phyloP scores from a whole-genome alignment of 768 basidiomycete species.

The Tulasnella sp. region DNA sequence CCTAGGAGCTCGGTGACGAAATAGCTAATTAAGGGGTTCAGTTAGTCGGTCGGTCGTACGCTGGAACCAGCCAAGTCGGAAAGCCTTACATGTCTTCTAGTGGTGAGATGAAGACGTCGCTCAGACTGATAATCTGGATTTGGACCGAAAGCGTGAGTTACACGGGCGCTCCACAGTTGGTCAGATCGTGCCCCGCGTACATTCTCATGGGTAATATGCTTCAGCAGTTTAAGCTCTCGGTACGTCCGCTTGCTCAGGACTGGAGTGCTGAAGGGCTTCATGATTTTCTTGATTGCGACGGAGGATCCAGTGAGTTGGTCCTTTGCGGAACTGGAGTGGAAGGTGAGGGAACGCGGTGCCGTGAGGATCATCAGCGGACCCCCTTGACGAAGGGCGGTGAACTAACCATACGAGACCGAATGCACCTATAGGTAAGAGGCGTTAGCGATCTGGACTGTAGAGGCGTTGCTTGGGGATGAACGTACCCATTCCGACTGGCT shows the following conservation, averaged over 20 bases:
- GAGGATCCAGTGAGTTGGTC: constrained; percentile 89
- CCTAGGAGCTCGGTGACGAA: constrained; percentile 98
- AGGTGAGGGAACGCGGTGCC: not conserved
- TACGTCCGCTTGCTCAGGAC: constrained; percentile 98
- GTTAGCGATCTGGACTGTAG: constrained; percentile 1
- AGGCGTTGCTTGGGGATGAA: constrained; percentile 17
- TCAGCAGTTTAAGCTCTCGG: constrained; percentile 93
- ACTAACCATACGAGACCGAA: constrained; percentile 95
- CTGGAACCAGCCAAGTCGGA: not conserved
- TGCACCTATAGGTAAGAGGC: constrained; percentile 44
- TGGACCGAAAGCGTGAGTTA: not conserved
- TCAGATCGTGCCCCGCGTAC: not conserved
- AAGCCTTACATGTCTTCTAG: constrained; percentile 81
- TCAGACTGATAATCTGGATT: constrained; percentile 87
- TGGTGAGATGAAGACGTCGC: constrained; percentile 99
- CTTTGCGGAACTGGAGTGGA: constrained; percentile 62
- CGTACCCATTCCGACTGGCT: constrained; percentile 98
- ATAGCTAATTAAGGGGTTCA: constrained; percentile 45
- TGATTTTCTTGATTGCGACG: constrained; percentile 99
- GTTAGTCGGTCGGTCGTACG: not conserved
- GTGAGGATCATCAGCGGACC: not conserved
- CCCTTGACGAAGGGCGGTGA: not conserved
- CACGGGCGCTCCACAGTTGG: not conserved
- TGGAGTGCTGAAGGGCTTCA: constrained; percentile 99
- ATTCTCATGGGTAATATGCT: constrained; percentile 64